These are phyloP conservation scores for Diaporthe nobilis DNA, from an alignment of 2,329 filamentous ascomycete species.

Conservation along the genomic window DNA sequence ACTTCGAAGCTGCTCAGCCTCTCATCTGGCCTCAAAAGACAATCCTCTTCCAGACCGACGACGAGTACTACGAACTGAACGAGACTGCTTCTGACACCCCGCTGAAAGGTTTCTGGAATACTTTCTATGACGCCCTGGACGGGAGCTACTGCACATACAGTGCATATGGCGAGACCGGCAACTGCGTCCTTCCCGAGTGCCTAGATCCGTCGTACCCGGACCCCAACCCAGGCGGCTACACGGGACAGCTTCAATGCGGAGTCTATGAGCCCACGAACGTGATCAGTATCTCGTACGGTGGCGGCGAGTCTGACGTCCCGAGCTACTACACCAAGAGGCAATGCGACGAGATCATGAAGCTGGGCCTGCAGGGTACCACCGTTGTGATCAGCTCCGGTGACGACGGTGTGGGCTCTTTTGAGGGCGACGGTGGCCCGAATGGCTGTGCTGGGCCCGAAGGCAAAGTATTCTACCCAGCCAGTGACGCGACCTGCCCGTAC, in stretches of 20 bases:
- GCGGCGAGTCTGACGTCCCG: slow-evolving; percentile 61
- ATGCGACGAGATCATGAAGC: slow-evolving; percentile 61
- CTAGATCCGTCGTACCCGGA: slow-evolving; percentile 65
- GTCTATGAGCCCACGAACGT: slow-evolving; percentile 62
- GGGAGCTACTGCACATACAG: slow-evolving; percentile 57
- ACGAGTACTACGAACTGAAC: slow-evolving; percentile 49
- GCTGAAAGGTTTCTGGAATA: slow-evolving; percentile 51
- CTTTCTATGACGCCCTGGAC: slow-evolving; percentile 66
- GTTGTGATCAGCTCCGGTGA: slow-evolving; percentile 59
- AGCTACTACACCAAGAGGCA: slow-evolving; percentile 60
- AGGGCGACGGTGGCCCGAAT: slow-evolving; percentile 47
- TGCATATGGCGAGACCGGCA: slow-evolving; percentile 62
- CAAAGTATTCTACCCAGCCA: slow-evolving; percentile 59
- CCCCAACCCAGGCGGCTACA: slow-evolving; percentile 63
- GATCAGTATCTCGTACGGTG: slow-evolving; percentile 65
- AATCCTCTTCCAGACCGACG: slow-evolving; percentile 50
- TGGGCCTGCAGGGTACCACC: slow-evolving; percentile 59
- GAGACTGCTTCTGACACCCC: slow-evolving; percentile 38
- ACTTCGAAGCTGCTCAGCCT: slow-evolving; percentile 63
- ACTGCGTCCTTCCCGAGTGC: slow-evolving; percentile 53
- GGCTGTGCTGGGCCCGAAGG: slow-evolving; percentile 54
- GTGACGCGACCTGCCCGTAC: slow-evolving; percentile 62
- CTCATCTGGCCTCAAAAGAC: slow-evolving; percentile 65
- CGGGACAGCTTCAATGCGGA: slow-evolving; percentile 55
- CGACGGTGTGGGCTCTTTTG: slow-evolving; percentile 53